Conservation (phyloP, 2,329 filamentous ascomycete species). For the Paecilomyces dactylethromorphus region DNA sequence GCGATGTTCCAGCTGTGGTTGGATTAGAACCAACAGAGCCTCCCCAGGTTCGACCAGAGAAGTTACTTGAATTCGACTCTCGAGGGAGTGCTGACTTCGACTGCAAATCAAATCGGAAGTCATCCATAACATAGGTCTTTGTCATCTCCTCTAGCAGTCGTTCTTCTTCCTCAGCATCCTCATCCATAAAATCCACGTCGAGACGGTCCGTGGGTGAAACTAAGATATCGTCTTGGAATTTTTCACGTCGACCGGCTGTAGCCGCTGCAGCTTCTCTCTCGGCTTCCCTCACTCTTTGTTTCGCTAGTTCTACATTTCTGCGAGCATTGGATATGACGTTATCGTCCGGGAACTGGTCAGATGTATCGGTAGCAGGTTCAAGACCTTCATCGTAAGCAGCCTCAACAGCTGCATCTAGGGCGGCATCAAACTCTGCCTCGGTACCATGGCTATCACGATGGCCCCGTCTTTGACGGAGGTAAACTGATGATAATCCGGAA, state of each 20-base stretch:
- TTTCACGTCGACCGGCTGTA: constrained; percentile 55
- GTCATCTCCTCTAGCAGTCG: constrained; percentile 82
- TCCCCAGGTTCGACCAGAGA: constrained; percentile 73
- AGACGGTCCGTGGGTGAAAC: constrained; percentile 14
- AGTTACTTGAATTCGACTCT: constrained; percentile 74
- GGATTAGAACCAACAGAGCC: constrained; percentile 70
- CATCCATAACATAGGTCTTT: constrained; percentile 71
- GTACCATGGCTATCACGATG: constrained; percentile 64
- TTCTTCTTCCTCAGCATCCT: constrained; percentile 67
- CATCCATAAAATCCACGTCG: constrained; percentile 47
- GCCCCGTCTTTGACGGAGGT: constrained; percentile 63
- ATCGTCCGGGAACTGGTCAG: constrained; percentile 21
- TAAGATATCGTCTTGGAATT: constrained; percentile 29
- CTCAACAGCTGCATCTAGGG: constrained; percentile 89
- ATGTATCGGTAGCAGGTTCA: constrained; percentile 53
- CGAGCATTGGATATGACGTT: constrained; percentile 45
- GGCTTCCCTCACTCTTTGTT: constrained; percentile 66
- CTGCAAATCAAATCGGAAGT: constrained; percentile 68
- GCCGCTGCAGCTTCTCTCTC: constrained; percentile 63
- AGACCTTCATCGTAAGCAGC: constrained; percentile 91
- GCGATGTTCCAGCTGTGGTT: constrained; percentile 58
- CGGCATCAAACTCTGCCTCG: constrained; percentile 87
- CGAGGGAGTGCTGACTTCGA: constrained; percentile 64
- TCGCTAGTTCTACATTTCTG: constrained; percentile 65
- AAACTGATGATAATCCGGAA: constrained; percentile 67